Evolutionary conservation across 805 yeast genomes (phyloP).

Genomic region (Torulaspora delbrueckii): DNA sequence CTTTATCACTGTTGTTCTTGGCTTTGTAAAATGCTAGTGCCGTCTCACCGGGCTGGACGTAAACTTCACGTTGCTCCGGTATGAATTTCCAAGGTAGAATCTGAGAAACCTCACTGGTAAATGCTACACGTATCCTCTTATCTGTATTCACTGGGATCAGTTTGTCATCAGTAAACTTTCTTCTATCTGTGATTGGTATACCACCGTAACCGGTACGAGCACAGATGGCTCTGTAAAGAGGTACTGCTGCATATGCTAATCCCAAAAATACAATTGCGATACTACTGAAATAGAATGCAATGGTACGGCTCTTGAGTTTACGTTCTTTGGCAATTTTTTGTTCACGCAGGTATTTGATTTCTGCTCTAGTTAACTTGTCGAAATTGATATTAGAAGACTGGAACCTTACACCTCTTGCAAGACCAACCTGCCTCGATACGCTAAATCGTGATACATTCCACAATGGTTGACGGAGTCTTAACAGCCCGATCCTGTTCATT

Average conservation of each 20-base stretch:
- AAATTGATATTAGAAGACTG: constrained; percentile 4
- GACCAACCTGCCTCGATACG: not conserved
- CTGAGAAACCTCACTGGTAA: constrained; percentile 88
- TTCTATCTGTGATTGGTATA: constrained; percentile 79
- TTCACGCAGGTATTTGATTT: constrained; percentile 24
- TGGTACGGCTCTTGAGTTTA: constrained; percentile 44
- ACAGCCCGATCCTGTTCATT: not conserved
- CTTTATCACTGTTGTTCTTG: constrained; percentile 75
- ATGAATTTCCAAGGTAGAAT: constrained; percentile 90
- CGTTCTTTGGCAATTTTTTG: constrained; percentile 24
- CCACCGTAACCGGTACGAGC: constrained; percentile 97
- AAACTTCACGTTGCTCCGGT: constrained; percentile 92
- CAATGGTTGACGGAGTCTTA: not conserved
- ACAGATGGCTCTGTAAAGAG: constrained; percentile 85
- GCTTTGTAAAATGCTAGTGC: constrained; percentile 95
- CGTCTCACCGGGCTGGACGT: constrained; percentile 93
- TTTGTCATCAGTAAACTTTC: constrained; percentile 79
- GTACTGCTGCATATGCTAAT: constrained; percentile 85
- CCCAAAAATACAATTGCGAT: constrained; percentile 67
- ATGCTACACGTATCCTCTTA: constrained; percentile 73
- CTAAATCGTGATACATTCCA: not conserved
- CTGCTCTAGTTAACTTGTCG: constrained; percentile 25
- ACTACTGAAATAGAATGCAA: constrained; percentile 63
- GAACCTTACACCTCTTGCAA: not conserved
- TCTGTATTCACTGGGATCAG: constrained; percentile 83